Evolutionary conservation across 2,329 filamentous ascomycete species (phyloP), one percentile per base, ranked within the genome.

Genomic region (Trichophyton verrucosum): DNA sequence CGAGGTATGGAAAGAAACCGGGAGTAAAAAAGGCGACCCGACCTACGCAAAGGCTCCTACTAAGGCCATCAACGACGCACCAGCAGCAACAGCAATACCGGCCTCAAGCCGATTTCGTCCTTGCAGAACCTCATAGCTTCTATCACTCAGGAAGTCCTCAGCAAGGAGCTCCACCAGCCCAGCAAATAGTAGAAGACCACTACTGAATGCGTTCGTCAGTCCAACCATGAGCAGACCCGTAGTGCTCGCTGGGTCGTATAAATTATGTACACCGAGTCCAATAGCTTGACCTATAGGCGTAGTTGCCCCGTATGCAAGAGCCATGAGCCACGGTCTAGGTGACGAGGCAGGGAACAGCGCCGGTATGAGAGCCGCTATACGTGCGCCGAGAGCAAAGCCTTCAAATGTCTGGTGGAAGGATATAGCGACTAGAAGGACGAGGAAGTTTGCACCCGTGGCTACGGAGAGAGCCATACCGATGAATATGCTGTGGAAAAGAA

Each of bases 371-470:
- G 88, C 87, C 0, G 89, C 88, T 67, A 95, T 95, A 61, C 90
- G 87, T 49, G 88, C 88, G 5, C 90, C 90, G 3, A 95, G 82
- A 0, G 90, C 90, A 13, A 95, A 84, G 1, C 90, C 90, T 75
- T 95, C 90, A 65, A 95, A 95, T 0, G 88, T 90, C 75, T 95
- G 88, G 69, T 94, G 89, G 73, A 92, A 91, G 65, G 83, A 84
- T 64, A 94, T 91, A 57, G 89, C 89, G 33, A 91, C 79, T 0
- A 94, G 78, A 64, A 94, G 88, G 11, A 92, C 87, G 47, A 89
- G 78, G 69, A 94, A 94, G 0, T 87, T 84, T 0, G 88, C 86
- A 0, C 88, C 88, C 0, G 87, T 90, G 0, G 89, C 86, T 0
- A 94, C 89, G 0, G 87, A 90, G 33, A 94, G 80, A 3, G 89